Percentiles rank a stretch among this genome's conserved stretches.
phyloP scores from a whole-genome alignment of 768 basidiomycete species.

The Infundibulicybe gibba region DNA sequence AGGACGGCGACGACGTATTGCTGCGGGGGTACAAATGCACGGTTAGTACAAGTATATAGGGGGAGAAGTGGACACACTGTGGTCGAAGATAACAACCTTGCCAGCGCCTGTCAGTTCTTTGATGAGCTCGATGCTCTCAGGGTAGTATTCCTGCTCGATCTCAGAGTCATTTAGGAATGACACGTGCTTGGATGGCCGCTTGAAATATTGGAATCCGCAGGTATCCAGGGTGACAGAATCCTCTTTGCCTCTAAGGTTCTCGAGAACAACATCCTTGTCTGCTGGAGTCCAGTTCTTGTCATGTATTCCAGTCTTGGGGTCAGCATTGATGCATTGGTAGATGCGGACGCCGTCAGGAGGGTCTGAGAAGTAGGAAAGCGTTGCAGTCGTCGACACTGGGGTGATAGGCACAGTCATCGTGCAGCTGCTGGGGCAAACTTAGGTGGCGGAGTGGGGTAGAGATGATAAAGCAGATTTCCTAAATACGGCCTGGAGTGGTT shows the following conservation, averaged over 20 bases:
- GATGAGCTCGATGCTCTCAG: constrained; percentile 54
- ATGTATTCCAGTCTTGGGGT: constrained; percentile 27
- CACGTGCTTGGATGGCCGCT: constrained; percentile 36
- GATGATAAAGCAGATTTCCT: too few species aligned
- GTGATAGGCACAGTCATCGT: constrained; percentile 2
- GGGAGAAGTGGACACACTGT: constrained; percentile 40
- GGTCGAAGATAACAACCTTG: constrained; percentile 61
- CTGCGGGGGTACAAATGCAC: constrained; percentile 16
- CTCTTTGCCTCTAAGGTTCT: constrained; percentile 55
- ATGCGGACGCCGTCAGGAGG: constrained; percentile 35
- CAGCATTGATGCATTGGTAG: too few species aligned
- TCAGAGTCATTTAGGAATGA: constrained; percentile 47
- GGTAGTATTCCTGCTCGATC: constrained; percentile 55
- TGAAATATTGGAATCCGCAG: constrained; percentile 46
- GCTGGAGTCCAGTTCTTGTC: constrained; percentile 30
- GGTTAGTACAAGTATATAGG: too few species aligned
- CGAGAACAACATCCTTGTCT: constrained; percentile 32
- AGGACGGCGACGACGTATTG: constrained; percentile 31
- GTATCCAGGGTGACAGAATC: too few species aligned
- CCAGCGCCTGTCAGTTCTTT: too few species aligned
- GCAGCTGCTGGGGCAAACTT: too few species aligned
- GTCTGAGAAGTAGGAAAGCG: constrained; percentile 35
- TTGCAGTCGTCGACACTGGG: constrained; percentile 22
- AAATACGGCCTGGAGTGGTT: too few species aligned
- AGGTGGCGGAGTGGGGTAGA: too few species aligned